Evolutionary conservation across 2,329 filamentous ascomycete species (phyloP).

Genomic region (Diaporthe destruens): DNA sequence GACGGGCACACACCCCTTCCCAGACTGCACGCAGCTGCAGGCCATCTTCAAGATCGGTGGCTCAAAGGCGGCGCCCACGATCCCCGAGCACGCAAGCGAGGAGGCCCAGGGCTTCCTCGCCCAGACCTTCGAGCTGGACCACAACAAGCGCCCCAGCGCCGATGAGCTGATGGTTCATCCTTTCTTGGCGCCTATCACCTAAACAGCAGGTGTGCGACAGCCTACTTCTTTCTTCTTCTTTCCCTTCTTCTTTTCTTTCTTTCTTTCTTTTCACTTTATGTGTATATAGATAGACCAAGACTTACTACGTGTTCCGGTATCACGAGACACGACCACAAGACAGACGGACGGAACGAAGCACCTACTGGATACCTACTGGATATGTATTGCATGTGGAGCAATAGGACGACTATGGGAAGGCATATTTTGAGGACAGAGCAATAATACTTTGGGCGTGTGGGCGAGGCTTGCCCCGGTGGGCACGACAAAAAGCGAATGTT

Average conservation of each 20-base stretch:
- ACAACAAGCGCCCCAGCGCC: slow-evolving; percentile 90
- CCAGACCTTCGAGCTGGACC: slow-evolving; percentile 95
- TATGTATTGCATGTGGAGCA: slow-evolving; percentile 31
- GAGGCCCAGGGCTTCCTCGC: slow-evolving; percentile 87
- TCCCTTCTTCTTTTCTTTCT: neutral
- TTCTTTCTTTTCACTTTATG: slow-evolving; percentile 18
- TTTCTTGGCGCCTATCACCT: slow-evolving; percentile 82
- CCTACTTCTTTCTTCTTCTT: neutral
- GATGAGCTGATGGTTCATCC: slow-evolving; percentile 88
- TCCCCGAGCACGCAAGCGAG: slow-evolving; percentile 86
- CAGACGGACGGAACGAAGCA: slow-evolving; percentile 10
- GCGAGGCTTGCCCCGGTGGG: slow-evolving; percentile 22
- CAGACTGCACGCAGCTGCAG: slow-evolving; percentile 95
- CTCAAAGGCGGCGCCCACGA: slow-evolving; percentile 85
- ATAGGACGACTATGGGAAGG: neutral
- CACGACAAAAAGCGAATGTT: slow-evolving; percentile 16
- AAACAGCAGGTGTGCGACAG: slow-evolving; percentile 39
- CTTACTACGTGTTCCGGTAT: slow-evolving; percentile 35
- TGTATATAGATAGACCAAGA: slow-evolving; percentile 39
- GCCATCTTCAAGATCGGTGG: slow-evolving; percentile 99
- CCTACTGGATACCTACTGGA: slow-evolving; percentile 36
- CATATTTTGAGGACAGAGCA: slow-evolving; percentile 16
- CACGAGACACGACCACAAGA: slow-evolving; percentile 36
- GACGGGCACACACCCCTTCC: slow-evolving; percentile 95
- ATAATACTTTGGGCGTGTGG: slow-evolving; percentile 8